Evolutionary conservation across 805 yeast species (phyloP), one percentile per base, ranked within the genome.

Genomic region (Cyberlindnera maritima): DNA sequence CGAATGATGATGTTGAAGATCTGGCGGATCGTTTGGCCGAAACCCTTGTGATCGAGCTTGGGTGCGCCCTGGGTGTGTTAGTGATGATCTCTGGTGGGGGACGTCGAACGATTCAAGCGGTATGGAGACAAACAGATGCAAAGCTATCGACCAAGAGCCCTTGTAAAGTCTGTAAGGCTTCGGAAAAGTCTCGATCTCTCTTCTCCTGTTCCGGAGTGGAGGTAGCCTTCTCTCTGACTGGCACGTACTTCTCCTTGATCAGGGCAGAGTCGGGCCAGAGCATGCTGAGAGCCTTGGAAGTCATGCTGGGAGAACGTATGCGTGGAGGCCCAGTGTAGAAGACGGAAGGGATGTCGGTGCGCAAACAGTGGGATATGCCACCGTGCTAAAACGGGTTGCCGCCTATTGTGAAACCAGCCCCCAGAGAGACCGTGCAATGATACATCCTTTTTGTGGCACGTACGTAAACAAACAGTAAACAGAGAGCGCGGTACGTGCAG

Each of bases 261-360:
- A 36, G 46, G 8, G 48, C 43, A 1, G 52, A 48, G 26, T 25
- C 17, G 11, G 48, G 48, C 52, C 52, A 48, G 23, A 18, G n/a
- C n/a, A n/a, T n/a, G n/a, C n/a, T n/a, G n/a, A n/a, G 32, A 9
- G 15, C 11, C 26, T 21, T 8, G 10, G 18, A n/a, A 11, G 19
- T 9, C 25, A 6, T 21, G 25, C 25, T 21, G 25, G 25, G n/a
- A n/a, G n/a, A n/a, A n/a, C n/a, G n/a, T n/a, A n/a, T n/a, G n/a
- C n/a, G n/a, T n/a, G n/a, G n/a, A n/a, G n/a, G n/a, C n/a, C n/a
- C n/a, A n/a, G n/a, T n/a, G n/a, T n/a, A n/a, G n/a, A n/a, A n/a
- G n/a, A n/a, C n/a, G n/a, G n/a, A n/a, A n/a, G n/a, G n/a, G n/a
- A n/a, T n/a, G n/a, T n/a, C n/a, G n/a, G n/a, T n/a, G n/a, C n/a